Evolutionary conservation across 768 basidiomycete species (phyloP), one percentile per base, ranked within the genome.

Genomic region (Phylloporus arenicola): DNA sequence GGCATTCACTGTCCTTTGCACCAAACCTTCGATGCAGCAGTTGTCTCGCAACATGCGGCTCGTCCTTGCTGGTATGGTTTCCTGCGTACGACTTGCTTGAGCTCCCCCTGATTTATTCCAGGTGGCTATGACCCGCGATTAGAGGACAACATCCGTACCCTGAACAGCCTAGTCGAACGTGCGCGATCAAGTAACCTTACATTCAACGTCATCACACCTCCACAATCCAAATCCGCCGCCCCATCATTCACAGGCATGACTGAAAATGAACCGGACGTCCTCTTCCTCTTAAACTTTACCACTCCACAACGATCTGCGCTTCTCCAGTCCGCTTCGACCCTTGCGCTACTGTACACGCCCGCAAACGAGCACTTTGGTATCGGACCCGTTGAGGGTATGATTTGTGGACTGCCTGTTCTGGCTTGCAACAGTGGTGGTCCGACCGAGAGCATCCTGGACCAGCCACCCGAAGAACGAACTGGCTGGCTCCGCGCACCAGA

Each of bases 361-460:
- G 72, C 79, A 8, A 95, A 95, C 66, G 95, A 99, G 61, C 95
- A 99, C 65, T 96, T 98, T 65, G 96, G 95, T 2, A 97, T 99
- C 57, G 94, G 86, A 0, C 95, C 96, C 2, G 80, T 97, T 3
- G 95, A 99, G 66, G 93, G 82, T 0, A 97, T 97, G 92, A 78
- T 83, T 8, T 93, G 88, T 42, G 91, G 92, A 3, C 67, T 98
- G 0, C 92, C 94, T 0, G 86, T 98, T 1, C 70, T 99, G 17
- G 94, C 93, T 0, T 91, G 87, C 59, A 70, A 90, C 62, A 84
- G 80, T 51, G 91, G 90, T 14, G 95, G 95, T 3, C 96, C 96
- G 9, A 88, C 82, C 2, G 96, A 99, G 70, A 95, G 88, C 48
- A 70, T 95, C 25, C 63, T 84, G n/a, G 71, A 71, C 50, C 37